Base-by-base conservation (phyloP, 2,329 filamentous ascomycete species). In the Phaeoacremonium minimum region DNA sequence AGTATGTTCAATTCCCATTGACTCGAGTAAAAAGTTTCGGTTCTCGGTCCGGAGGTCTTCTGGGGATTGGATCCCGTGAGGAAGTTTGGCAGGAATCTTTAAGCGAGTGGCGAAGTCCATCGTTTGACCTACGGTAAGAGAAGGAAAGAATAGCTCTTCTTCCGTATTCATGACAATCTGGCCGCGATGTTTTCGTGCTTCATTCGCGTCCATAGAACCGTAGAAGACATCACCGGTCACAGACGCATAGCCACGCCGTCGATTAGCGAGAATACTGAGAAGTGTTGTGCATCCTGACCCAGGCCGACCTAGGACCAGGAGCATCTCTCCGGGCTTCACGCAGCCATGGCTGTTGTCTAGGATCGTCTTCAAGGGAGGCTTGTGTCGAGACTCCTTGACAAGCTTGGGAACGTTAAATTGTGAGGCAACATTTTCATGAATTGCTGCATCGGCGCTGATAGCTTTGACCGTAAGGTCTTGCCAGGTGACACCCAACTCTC, bases 321-420 rank as follows among this genome's bases (percentile, higher is more conserved):
- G 58, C 83, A 86, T 85, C 57, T 86, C 81, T 15, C 82, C 84
- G 1, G 83, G 82, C 53, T 81, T 80, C 34, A 87, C 77, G 46
- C 80, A 85, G 9, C 83, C 83, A 51, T 80, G 75, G 39, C 73
- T 77, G 47, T 76, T 69, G 36, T 83, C 71, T 15, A 88, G 59
- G 31, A 88, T 80, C 0, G 79, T 82, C 44, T 75, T 75, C 15
- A 83, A 57, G 0, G 81, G 76, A 0, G 75, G 71, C 47, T 75
- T 79, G 30, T 63, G 64, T 45, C 63, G 64, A 38, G 61, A 63
- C 45, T 80, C 77, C 46, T 65, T 71, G 45, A 73, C 46, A n/a
- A 69, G 60, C 22, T 72, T 65, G 18, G 68, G 63, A 3, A 80
- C 56, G 50, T 76, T 77, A 61, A 72, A 75, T 44, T 76, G 78